A percentile compares a stretch with the other conserved stretches of the same genome.
phyloP scores from a whole-genome alignment of 371 early-diverging fungal species.

The Dichotomocladium elegans region DNA sequence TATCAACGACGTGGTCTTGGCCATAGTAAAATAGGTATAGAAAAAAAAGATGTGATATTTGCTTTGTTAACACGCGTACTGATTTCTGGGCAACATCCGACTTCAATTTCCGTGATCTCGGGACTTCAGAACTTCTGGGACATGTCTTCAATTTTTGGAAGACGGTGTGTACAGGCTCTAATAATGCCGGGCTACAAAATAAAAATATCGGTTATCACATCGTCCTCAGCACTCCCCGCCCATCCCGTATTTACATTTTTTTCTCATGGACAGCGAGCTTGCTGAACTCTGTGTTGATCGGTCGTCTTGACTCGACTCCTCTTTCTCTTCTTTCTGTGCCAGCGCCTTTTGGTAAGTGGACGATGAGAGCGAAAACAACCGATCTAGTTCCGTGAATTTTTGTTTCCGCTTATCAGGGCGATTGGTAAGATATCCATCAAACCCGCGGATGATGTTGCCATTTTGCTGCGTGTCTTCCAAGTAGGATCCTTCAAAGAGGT shows the following conservation, averaged over 20 bases:
- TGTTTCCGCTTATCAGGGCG: constrained; percentile 54
- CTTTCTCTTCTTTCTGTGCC: constrained; percentile 52
- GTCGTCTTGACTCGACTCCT: constrained; percentile 59
- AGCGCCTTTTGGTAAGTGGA: constrained; percentile 65
- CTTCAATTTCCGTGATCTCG: too few relatives aligned
- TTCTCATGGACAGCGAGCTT: constrained; percentile 18
- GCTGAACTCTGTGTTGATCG: constrained; percentile 19
- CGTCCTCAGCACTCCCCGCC: constrained; percentile 26
- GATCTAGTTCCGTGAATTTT: constrained; percentile 59
- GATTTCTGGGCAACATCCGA: too few relatives aligned
- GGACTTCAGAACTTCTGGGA: too few relatives aligned
- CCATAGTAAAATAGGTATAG: too few relatives aligned
- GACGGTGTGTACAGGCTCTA: too few relatives aligned
- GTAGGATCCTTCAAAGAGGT: constrained; percentile 78
- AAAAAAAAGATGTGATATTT: too few relatives aligned
- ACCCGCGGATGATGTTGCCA: constrained; percentile 82
- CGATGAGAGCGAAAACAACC: constrained; percentile 61
- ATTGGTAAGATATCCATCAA: constrained; percentile 69
- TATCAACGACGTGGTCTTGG: too few relatives aligned
- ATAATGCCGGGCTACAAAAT: neutral
- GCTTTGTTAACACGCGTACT: too few relatives aligned
- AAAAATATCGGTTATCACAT: neutral
- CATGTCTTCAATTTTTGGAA: too few relatives aligned
- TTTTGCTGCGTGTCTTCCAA: constrained; percentile 75
- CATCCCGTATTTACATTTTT: too few relatives aligned